Evolutionary conservation across 2,329 filamentous ascomycete species (phyloP).

Genomic region (Hymenoscyphus repandus): DNA sequence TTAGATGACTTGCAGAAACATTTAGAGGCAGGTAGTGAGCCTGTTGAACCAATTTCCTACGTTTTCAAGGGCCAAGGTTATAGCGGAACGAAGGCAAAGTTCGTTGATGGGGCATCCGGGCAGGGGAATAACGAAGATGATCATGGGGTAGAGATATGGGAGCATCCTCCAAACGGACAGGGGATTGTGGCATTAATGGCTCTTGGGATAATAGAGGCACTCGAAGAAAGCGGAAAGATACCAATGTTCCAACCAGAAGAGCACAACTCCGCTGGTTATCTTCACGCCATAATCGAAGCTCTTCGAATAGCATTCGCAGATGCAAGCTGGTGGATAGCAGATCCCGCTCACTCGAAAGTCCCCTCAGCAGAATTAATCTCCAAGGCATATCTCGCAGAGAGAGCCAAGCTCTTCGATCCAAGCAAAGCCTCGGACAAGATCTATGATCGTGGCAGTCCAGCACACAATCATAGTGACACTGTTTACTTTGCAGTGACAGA

Average conservation of each 20-base stretch:
- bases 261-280: conserved; percentile 75
- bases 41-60: conserved; percentile 80
- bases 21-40: conserved; percentile 65
- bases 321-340: conserved; percentile 82
- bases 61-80: conserved; percentile 66
- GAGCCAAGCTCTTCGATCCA: conserved; percentile 54
- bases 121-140: conserved; percentile 36
- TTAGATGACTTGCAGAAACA: conserved; percentile 79
- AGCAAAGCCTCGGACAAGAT: conserved; percentile 54
- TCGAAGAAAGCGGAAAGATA: conserved; percentile 72
- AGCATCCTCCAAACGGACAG: conserved; percentile 94
- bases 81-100: conserved; percentile 39
- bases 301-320: conserved; percentile 89
- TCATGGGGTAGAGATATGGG: conserved; percentile 77
- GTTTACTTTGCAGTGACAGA: conserved; percentile 92
- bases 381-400: conserved; percentile 66
- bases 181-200: conserved; percentile 94
- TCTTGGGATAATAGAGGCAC: conserved; percentile 81
- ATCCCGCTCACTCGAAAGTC: conserved; percentile 67
- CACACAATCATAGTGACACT: conserved; percentile 81
- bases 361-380: conserved; percentile 67
- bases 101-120: conserved; percentile 37
- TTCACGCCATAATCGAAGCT: conserved; percentile 83
- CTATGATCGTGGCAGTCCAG: conserved; percentile 72
- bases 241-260: conserved; percentile 63